A percentile compares a stretch with the other conserved stretches of the same genome.
These are phyloP conservation scores for Cladorrhinum sp. DNA, from an alignment of 2,329 filamentous ascomycete species.

Conservation along the genomic window DNA sequence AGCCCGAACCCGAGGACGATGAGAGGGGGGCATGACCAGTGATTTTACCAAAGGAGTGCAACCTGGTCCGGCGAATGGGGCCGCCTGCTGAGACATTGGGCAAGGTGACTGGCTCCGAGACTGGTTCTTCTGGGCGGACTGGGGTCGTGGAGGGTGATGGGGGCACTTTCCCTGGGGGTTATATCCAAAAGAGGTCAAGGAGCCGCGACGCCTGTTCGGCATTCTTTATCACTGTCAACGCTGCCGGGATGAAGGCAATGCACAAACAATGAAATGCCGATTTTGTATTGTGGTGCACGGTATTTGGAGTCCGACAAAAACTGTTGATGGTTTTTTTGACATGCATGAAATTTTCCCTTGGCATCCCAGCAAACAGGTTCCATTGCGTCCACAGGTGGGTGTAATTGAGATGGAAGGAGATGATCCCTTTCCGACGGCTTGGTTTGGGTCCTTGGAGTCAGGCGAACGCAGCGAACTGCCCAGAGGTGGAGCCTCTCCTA, in stretches of 20 bases:
- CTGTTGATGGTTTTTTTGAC: too few relatives aligned
- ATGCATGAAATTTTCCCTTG: too few relatives aligned
- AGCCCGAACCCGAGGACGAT: neutral
- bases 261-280: too few relatives aligned
- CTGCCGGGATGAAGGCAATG: too few relatives aligned
- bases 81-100: neutral
- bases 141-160: neutral
- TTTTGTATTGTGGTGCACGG: too few relatives aligned
- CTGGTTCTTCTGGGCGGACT: neutral
- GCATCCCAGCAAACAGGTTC: neutral
- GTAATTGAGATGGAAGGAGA: neutral
- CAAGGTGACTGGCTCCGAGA: neutral
- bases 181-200: neutral
- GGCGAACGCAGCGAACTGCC: neutral
- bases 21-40: neutral
- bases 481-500: neutral
- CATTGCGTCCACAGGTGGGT: neutral
- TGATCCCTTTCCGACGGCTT: constrained; percentile 19
- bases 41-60: neutral
- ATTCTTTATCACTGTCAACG: too few relatives aligned
- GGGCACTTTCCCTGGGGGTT: neutral
- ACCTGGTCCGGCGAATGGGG: neutral
- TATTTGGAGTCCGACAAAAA: too few relatives aligned
- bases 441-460: neutral
- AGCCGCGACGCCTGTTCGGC: too few relatives aligned